phyloP scores from a whole-genome alignment of 1,139 yeast genomes.

The Kluyveromyces sp. region DNA sequence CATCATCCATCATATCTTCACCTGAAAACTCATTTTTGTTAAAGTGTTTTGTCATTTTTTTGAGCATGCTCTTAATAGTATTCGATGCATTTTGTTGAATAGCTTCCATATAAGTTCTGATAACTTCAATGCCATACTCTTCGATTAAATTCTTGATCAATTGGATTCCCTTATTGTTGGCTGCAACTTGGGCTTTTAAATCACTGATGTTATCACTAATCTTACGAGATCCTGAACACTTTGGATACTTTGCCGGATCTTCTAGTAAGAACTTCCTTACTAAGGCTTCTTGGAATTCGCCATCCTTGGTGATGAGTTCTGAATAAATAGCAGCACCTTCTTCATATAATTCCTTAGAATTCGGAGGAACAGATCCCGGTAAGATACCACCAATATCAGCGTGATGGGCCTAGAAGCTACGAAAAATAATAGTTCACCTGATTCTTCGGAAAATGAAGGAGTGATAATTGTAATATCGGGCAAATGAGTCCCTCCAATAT shows the following conservation, averaged over 20 bases:
- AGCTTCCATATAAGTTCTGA: slow-evolving; percentile 39
- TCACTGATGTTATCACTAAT: slow-evolving; percentile 42
- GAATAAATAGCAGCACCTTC: slow-evolving; percentile 44
- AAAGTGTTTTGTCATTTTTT: slow-evolving; percentile 25
- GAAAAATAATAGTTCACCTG: slow-evolving; percentile 33
- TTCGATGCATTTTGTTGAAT: slow-evolving; percentile 39
- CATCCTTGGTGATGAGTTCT: slow-evolving; percentile 34
- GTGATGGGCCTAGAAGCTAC: slow-evolving; percentile 48
- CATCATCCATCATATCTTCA: slow-evolving; percentile 42
- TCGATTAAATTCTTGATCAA: slow-evolving; percentile 33
- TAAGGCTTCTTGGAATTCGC: slow-evolving; percentile 37
- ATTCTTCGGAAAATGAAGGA: slow-evolving; percentile 40
- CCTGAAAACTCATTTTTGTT: slow-evolving; percentile 25
- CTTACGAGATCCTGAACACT: slow-evolving; percentile 42
- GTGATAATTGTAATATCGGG: slow-evolving; percentile 72
- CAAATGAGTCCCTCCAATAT: slow-evolving; percentile 73
- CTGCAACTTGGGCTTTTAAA: slow-evolving; percentile 43
- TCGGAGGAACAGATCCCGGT: slow-evolving; percentile 44
- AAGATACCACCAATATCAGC: slow-evolving; percentile 45
- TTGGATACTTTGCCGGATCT: slow-evolving; percentile 38
- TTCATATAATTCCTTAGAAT: slow-evolving; percentile 39
- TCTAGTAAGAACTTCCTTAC: slow-evolving; percentile 32
- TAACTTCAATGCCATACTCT: slow-evolving; percentile 33
- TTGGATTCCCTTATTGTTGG: slow-evolving; percentile 41
- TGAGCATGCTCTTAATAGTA: slow-evolving; percentile 34